These are phyloP conservation scores for Colletotrichum cereale DNA, from an alignment of 2,329 filamentous ascomycete species.

Conservation along the genomic window DNA sequence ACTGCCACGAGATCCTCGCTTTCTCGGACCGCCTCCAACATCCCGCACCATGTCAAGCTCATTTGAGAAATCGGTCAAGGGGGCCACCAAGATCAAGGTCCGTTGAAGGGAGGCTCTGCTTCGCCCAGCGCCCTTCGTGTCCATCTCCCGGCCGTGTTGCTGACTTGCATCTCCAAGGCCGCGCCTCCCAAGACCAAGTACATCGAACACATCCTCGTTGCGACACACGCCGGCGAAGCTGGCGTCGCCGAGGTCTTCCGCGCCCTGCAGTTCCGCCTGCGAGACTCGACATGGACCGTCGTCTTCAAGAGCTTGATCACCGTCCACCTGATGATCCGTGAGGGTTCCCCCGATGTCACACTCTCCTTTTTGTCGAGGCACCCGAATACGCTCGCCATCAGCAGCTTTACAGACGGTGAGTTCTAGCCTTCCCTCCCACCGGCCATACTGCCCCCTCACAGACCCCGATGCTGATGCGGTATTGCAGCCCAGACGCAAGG, in stretches of 20 bases:
- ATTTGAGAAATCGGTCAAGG: conserved; percentile 99
- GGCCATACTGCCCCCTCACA: not conserved
- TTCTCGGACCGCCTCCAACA: conserved; percentile 6
- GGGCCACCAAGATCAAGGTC: conserved; percentile 97
- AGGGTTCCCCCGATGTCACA: conserved; percentile 91
- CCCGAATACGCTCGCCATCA: conserved; percentile 86
- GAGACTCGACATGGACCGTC: conserved; percentile 99
- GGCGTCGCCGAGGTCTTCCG: conserved; percentile 97
- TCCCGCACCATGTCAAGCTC: conserved; percentile 77
- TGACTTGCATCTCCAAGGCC: conserved; percentile 36
- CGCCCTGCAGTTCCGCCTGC: conserved; percentile 86
- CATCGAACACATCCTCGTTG: conserved; percentile 96
- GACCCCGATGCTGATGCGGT: conserved; percentile 13
- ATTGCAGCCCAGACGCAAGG: conserved; percentile 89
- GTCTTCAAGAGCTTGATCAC: conserved; percentile 98
- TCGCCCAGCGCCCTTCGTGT: conserved; percentile 9
- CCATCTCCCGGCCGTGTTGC: conserved; percentile 29
- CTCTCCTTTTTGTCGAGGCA: conserved; percentile 86
- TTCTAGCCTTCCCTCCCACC: conserved; percentile 44
- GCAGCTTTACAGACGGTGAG: conserved; percentile 91
- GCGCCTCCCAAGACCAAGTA: conserved; percentile 99
- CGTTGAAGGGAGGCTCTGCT: conserved; percentile 21
- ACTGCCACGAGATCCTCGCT: conserved; percentile 18
- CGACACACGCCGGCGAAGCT: conserved; percentile 93
- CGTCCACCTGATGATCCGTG: conserved; percentile 96